phyloP scores from a whole-genome alignment of 1,284 basidiomycete species.

The Tilletia caries region DNA sequence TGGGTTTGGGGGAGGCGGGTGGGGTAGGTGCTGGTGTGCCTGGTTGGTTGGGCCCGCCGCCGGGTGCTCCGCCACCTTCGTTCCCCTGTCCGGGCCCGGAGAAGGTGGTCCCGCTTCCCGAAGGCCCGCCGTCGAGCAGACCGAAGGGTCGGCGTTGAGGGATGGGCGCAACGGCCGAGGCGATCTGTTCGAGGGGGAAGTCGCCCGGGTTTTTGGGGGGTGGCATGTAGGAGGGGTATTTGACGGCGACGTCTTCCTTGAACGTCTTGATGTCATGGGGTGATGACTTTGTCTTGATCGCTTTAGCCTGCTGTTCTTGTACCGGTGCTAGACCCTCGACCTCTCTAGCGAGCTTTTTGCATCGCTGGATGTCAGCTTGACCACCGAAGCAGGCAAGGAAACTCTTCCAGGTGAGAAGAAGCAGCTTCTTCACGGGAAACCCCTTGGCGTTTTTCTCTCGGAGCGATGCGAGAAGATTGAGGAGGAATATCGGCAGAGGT shows the following conservation, averaged over 20 bases:
- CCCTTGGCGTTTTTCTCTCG: conserved; percentile 92
- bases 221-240: conserved; percentile 56
- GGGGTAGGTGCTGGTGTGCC: conserved; percentile 78
- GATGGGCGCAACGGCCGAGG: conserved; percentile 39
- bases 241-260: conserved; percentile 45
- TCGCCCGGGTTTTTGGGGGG: conserved; percentile 53
- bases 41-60: neutral
- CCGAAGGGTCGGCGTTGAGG: conserved; percentile 37
- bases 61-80: neutral
- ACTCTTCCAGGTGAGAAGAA: conserved; percentile 95
- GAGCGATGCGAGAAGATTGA: conserved; percentile 80
- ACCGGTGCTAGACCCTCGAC: conserved; percentile 59
- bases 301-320: conserved; percentile 10
- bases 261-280: conserved; percentile 48
- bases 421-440: conserved; percentile 61
- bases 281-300: conserved; percentile 31
- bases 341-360: conserved; percentile 80
- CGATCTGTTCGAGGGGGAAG: conserved; percentile 51
- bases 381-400: conserved; percentile 89
- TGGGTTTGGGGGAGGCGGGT: conserved; percentile 78
- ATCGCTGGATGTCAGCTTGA: conserved; percentile 75
- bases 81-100: neutral
- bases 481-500: conserved; percentile 85
- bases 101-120: neutral
- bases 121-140: conserved; percentile 16